Conservation (phyloP, 2,329 filamentous ascomycete genomes). For the Aspergillus pseudotamarii region DNA sequence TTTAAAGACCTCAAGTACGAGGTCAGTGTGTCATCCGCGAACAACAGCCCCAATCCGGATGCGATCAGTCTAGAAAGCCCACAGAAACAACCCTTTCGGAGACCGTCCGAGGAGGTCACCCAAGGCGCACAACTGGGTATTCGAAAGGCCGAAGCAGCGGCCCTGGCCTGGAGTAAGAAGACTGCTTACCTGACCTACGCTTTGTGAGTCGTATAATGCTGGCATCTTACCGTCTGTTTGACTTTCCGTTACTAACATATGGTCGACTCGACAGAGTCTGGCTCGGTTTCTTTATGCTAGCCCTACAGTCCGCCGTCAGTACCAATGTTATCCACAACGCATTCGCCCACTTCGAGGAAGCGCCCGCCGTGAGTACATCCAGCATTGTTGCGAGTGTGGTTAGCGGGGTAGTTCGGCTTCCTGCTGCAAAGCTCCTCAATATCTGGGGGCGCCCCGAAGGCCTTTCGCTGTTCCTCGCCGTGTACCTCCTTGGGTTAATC, state of each 20-base stretch:
- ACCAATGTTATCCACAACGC: constrained; percentile 1
- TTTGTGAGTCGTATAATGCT: constrained; percentile 25
- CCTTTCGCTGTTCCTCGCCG: constrained; percentile 52
- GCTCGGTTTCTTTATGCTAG: constrained; percentile 2
- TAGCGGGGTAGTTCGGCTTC: constrained; percentile 60
- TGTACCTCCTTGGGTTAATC: constrained; percentile 56
- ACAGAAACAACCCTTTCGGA: neutral
- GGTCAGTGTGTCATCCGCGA: constrained; percentile 1
- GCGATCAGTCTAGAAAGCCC: constrained; percentile 1
- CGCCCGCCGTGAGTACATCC: constrained; percentile 40
- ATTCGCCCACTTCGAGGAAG: neutral
- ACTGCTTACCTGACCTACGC: constrained; percentile 37
- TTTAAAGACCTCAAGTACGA: constrained; percentile 9
- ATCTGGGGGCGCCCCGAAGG: constrained; percentile 65
- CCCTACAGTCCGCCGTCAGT: constrained; percentile 2
- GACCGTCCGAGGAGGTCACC: constrained; percentile 2
- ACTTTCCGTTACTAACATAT: neutral
- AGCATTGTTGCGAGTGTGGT: constrained; percentile 59
- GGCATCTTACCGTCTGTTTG: neutral
- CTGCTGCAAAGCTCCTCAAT: constrained; percentile 64
- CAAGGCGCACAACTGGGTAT: constrained; percentile 14
- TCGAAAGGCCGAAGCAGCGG: constrained; percentile 48
- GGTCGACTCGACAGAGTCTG: neutral
- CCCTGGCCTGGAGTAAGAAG: constrained; percentile 50
- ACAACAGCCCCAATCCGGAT: constrained; percentile 4